A percentile compares a stretch with the other conserved stretches of the same genome.
These are phyloP conservation scores for Candida maltosa DNA, from an alignment of 805 yeast species.

Conservation along the genomic window DNA sequence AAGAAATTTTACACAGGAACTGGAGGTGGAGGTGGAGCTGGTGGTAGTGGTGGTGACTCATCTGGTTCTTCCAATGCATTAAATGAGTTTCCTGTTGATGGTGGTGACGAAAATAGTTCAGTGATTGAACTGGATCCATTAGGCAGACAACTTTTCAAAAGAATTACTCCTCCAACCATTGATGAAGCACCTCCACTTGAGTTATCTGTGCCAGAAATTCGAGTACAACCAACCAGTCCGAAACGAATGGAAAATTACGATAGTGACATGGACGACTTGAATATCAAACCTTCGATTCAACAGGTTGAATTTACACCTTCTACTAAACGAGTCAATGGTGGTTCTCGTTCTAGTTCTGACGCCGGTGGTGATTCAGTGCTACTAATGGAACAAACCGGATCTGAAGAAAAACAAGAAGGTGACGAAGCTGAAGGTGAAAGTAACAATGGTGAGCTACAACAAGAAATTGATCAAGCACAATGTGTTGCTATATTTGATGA, in stretches of 20 bases:
- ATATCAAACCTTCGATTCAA: neutral
- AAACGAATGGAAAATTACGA: too few species aligned
- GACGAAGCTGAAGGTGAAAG: slow-evolving; percentile 5
- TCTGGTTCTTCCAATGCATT: slow-evolving; percentile 3
- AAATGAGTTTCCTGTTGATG: slow-evolving; percentile 2
- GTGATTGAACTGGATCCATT: slow-evolving; percentile 1
- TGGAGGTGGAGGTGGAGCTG: too few species aligned
- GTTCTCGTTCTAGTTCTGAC: neutral
- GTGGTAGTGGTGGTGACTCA: too few species aligned
- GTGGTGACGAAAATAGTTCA: neutral
- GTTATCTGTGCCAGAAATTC: too few species aligned
- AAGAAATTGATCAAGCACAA: neutral
- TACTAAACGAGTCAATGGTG: neutral
- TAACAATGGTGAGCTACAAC: too few species aligned
- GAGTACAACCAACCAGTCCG: too few species aligned
- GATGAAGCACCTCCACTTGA: too few species aligned
- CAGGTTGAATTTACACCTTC: slow-evolving; percentile 5
- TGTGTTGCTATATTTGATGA: slow-evolving; percentile 3
- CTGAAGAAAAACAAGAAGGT: neutral
- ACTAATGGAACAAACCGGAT: neutral
- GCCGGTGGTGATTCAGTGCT: neutral
- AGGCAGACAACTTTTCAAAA: slow-evolving; percentile 5
- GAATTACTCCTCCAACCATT: slow-evolving; percentile 1
- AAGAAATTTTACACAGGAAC: slow-evolving; percentile 5
- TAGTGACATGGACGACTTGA: too few species aligned